A percentile compares a stretch with the other conserved stretches of the same genome.
Evolutionary conservation across 306 rosid species (phyloP).

Genomic region (Vigna nakashimae): DNA sequence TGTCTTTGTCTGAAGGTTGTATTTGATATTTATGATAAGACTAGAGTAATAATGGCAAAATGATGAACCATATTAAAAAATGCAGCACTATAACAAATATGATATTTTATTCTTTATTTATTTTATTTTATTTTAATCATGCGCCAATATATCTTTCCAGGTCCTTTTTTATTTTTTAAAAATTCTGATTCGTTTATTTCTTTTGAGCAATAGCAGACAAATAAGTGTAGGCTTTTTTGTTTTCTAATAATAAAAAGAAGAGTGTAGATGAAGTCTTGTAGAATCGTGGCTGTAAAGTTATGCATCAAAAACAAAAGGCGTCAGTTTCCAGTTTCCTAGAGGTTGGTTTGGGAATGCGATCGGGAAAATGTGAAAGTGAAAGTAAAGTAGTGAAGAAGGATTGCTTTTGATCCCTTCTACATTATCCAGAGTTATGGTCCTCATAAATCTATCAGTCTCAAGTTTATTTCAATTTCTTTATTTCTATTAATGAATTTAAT

Average conservation of each 20-base stretch:
- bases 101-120: slow-evolving; percentile 8
- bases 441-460: background rate
- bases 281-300: slow-evolving; percentile 27
- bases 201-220: slow-evolving; percentile 14
- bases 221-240: background rate
- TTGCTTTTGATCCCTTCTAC: slow-evolving; percentile 34
- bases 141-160: background rate
- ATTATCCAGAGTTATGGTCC: background rate
- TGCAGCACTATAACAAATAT: background rate
- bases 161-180: background rate
- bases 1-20: background rate
- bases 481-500: background rate
- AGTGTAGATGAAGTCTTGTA: slow-evolving; percentile 39
- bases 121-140: background rate
- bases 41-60: background rate
- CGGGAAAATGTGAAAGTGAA: slow-evolving; percentile 41
- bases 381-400: slow-evolving; percentile 36
- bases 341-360: slow-evolving; percentile 44
- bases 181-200: slow-evolving; percentile 22
- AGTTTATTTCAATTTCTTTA: background rate
- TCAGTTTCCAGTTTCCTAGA: background rate
- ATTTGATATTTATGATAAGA: background rate
- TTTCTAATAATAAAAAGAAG: slow-evolving; percentile 14
- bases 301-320: background rate
- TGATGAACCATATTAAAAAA: background rate